Evolutionary conservation across 352 stramenopile species (phyloP), one percentile per base, ranked within the genome.

Genomic region (Peronosclerospora sorghi): DNA sequence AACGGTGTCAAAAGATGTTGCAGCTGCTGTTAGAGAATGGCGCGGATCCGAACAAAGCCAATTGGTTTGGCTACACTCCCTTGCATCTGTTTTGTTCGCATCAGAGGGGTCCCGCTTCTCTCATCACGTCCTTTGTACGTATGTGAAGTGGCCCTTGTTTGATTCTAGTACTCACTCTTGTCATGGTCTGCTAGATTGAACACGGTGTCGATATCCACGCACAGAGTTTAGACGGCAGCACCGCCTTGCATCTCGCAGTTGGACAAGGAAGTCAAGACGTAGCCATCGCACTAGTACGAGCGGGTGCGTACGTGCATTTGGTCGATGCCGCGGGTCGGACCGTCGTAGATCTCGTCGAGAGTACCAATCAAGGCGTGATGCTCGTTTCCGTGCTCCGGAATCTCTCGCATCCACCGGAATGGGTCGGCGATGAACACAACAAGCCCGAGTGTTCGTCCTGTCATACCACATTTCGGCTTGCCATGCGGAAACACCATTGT

Each of bases 41-140:
- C 8, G 71, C 76, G 0, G 71, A 90, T 41, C 73, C 80, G 8
- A 90, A 86, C 44, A 47, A 59, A 36, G 48, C 65, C 0, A 92
- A 92, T 40, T 92, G 80, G 80, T 90, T 92, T 41, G 80, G 80
- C 34, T 92, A 92, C 68, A 88, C 77, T 0, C 60, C 80, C 15
- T 45, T 92, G 32, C 80, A 92, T 46, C 57, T 88, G n/a, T 90
- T 92, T 34, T 92, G 80, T 42, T 74, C 80, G 0, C 80, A 92
- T 30, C 77, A 92, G 29, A 74, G 48, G 19, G 80, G 73, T 1
- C 80, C 80, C 1, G 62, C 62, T 2, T 80, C 71, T 1, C 60
- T 88, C 45, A 62, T 90, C 40, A 72, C 83, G 51, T 58, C 81
- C 45, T 89, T 92, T 64, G 80, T 90, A 81, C 62, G 77, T 82